Evolutionary conservation across 495 filamentous ascomycete species (phyloP), one percentile per base, ranked within the genome.

Genomic region (Rhypophila decipiens): DNA sequence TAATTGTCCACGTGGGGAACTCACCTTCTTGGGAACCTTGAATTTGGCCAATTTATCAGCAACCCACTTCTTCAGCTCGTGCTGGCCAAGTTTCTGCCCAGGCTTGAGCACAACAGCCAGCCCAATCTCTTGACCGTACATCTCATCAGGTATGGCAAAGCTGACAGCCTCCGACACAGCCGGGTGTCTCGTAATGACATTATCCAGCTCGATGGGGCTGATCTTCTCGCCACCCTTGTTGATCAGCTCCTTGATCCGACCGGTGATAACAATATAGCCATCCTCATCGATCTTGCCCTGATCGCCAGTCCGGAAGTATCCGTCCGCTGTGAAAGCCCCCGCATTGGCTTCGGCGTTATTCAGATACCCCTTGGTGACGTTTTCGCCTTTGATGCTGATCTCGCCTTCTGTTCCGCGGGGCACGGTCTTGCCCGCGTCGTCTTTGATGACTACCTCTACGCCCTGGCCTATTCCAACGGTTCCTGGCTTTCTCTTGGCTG

Each of bases 161-260:
- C 80, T 83, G 0, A 91, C 87, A 4, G 86, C 88, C 66, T 94
- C 88, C 2, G 72, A 66, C 1, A 91, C 80, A 22, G 77, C 73
- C 17, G 82, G 77, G 58, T 91, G 77, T 31, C 80, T 71, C 7
- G 84, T 70, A 2, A 91, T 59, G 3, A 84, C 78, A 44, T 94
- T 91, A 57, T 94, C 88, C 17, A 94, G 64, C 65, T 94, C 88
- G 40, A 91, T 87, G 2, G 88, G 88, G 41, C 77, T 82, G 52
- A 90, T 88, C 65, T 89, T 89, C 63, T 90, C 86, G 9, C 86
- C 86, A 27, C 83, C 86, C 63, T 87, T 86, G 63, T 89, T 88
- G 64, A 90, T 89, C 20, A 90, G 70, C 63, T 90, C 86, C 73
- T 90, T 90, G 63, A 88, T 88, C 20, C 86, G 73, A 5, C 86